These are phyloP conservation scores for Nannizziopsis barbatae DNA, from an alignment of 2,329 filamentous ascomycete species.

Conservation along the genomic window DNA sequence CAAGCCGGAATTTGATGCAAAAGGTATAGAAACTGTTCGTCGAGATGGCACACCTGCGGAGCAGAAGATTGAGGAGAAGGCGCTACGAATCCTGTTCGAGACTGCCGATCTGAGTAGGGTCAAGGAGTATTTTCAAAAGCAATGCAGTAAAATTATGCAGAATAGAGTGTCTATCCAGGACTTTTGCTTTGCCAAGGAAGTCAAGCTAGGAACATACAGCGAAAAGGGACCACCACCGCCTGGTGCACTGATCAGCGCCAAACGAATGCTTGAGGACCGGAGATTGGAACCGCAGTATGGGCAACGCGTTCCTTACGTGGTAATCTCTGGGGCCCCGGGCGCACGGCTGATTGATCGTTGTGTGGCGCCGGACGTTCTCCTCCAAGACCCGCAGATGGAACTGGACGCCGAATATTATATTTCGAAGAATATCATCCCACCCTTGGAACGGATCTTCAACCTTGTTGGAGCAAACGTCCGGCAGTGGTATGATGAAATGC, in stretches of 20 bases:
- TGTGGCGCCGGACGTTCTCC: constrained; percentile 71
- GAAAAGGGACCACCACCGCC: constrained; percentile 70
- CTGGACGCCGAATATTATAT: constrained; percentile 97
- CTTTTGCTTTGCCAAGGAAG: constrained; percentile 90
- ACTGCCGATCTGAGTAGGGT: constrained; percentile 80
- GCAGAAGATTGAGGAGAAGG: constrained; percentile 92
- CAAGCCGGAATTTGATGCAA: constrained; percentile 87
- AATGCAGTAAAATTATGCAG: constrained; percentile 86
- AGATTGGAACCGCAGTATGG: constrained; percentile 87
- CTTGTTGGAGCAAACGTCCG: constrained; percentile 85
- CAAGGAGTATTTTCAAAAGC: constrained; percentile 77
- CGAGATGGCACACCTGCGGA: constrained; percentile 89
- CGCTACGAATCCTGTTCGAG: constrained; percentile 76
- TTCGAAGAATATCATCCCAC: constrained; percentile 85
- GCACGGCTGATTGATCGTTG: constrained; percentile 79
- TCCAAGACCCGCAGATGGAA: constrained; percentile 63
- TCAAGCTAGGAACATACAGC: constrained; percentile 79
- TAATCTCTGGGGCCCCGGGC: constrained; percentile 76
- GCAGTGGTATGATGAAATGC: constrained; percentile 94
- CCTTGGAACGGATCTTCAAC: constrained; percentile 91
- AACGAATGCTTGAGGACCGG: constrained; percentile 74
- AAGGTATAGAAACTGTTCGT: constrained; percentile 94
- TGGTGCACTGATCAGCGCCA: constrained; percentile 77
- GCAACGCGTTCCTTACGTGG: constrained; percentile 88
- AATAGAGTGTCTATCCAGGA: constrained; percentile 83